Evolutionary conservation across 106 monocot species (phyloP).

Genomic region (Acanthochlamys bracteata): DNA sequence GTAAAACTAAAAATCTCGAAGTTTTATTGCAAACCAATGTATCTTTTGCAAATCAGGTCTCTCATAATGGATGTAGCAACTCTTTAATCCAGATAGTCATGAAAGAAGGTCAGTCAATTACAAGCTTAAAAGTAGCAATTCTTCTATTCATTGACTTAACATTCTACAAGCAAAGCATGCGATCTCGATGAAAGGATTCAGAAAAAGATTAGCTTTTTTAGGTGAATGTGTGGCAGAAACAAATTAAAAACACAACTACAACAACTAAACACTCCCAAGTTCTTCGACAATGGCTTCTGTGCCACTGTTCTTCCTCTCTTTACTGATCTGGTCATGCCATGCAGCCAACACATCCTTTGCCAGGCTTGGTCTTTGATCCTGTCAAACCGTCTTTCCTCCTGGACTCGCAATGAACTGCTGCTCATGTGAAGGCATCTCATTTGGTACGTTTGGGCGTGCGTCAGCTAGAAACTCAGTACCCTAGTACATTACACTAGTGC

Average conservation of each 20-base stretch:
- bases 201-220: neutral
- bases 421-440: conserved; percentile 26
- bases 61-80: neutral
- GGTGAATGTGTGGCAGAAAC: too few species aligned
- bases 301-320: neutral
- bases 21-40: too few species aligned
- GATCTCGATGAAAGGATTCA: neutral
- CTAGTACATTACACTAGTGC: neutral
- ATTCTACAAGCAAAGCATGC: neutral
- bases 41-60: neutral
- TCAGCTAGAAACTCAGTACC: conserved; percentile 13
- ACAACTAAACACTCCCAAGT: too few species aligned
- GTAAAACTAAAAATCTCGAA: too few species aligned
- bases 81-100: neutral
- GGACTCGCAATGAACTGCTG: conserved; percentile 35
- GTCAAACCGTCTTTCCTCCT: conserved; percentile 10
- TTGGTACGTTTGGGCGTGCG: conserved; percentile 18
- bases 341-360: neutral
- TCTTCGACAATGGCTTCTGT: neutral
- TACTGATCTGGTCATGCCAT: neutral
- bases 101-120: neutral
- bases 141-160: neutral
- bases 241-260: too few species aligned
- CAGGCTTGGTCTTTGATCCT: conserved; percentile 2
- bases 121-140: neutral